Percentiles rank a stretch among this genome's conserved stretches.
phyloP scores from a whole-genome alignment of 2,329 filamentous ascomycete genomes.

The Colletotrichum sp. region DNA sequence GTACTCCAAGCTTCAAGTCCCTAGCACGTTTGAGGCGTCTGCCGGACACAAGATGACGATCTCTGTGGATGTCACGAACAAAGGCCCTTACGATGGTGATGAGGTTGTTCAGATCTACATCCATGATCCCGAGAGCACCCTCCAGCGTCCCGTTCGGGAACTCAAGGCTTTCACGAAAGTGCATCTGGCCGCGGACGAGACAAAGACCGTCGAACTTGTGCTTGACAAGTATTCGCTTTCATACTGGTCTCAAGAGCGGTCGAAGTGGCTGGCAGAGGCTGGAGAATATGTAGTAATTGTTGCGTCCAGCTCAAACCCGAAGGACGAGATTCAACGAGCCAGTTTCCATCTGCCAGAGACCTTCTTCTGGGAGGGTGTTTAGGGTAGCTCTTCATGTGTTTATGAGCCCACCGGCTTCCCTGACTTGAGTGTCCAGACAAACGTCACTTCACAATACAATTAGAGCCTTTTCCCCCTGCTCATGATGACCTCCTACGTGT shows the following conservation, averaged over 20 bases:
- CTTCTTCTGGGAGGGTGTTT: conserved; percentile 20
- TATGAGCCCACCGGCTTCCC: too few relatives aligned
- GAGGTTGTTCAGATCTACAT: conserved; percentile 63
- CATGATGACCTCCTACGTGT: neutral
- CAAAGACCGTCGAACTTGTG: conserved; percentile 56
- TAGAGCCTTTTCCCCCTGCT: neutral
- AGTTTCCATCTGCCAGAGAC: neutral
- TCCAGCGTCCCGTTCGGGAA: conserved; percentile 65
- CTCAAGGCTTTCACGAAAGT: conserved; percentile 72
- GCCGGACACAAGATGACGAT: conserved; percentile 47
- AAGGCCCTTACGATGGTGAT: neutral
- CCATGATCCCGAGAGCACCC: conserved; percentile 39
- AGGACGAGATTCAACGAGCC: conserved; percentile 6
- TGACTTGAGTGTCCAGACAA: neutral
- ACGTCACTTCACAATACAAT: neutral
- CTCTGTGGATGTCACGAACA: conserved; percentile 15
- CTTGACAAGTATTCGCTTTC: conserved; percentile 39
- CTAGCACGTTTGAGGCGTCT: conserved; percentile 28
- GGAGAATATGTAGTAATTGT: conserved; percentile 69
- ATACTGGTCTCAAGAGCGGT: conserved; percentile 72
- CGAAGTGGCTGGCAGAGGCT: conserved; percentile 69
- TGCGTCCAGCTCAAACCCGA: conserved; percentile 10
- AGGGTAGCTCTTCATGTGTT: neutral
- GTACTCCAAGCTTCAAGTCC: conserved; percentile 55
- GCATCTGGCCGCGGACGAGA: conserved; percentile 62